Evolutionary conservation across 306 rosid species (phyloP).

Genomic region (Castanea mollissima): DNA sequence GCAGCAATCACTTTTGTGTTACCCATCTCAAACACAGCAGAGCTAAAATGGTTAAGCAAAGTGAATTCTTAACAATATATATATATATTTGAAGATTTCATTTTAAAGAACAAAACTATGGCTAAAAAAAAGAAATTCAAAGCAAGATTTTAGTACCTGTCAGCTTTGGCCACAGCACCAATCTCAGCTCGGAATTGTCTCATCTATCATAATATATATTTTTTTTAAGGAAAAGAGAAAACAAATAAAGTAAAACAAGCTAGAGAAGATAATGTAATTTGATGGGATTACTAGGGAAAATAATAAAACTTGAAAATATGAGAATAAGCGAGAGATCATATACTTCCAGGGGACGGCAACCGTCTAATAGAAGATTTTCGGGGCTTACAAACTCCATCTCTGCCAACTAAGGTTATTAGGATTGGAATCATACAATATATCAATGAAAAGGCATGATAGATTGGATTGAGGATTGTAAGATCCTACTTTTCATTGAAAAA

Average conservation of each 20-base stretch:
- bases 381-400: slow-evolving; percentile 84
- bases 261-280: slow-evolving; percentile 24
- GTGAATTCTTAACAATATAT: too few relatives aligned
- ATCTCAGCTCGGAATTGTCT: slow-evolving; percentile 87
- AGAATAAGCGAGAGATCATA: neutral
- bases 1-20: slow-evolving; percentile 90
- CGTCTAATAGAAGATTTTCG: slow-evolving; percentile 89
- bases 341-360: slow-evolving; percentile 72
- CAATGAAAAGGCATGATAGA: too few relatives aligned
- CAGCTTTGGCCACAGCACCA: slow-evolving; percentile 81
- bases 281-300: neutral
- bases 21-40: slow-evolving; percentile 91
- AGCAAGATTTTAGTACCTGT: slow-evolving; percentile 42
- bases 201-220: slow-evolving; percentile 40
- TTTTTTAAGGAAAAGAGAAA: neutral
- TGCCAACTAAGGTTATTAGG: neutral
- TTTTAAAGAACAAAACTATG: neutral
- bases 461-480: too few relatives aligned
- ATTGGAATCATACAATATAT: too few relatives aligned
- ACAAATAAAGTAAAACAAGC: neutral
- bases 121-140: neutral
- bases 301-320: neutral
- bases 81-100: too few relatives aligned
- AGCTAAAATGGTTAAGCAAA: slow-evolving; percentile 32
- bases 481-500: too few relatives aligned